These are phyloP conservation scores for Catharanthus roseus DNA, from an alignment of 257 asterid species.

Conservation along the genomic window DNA sequence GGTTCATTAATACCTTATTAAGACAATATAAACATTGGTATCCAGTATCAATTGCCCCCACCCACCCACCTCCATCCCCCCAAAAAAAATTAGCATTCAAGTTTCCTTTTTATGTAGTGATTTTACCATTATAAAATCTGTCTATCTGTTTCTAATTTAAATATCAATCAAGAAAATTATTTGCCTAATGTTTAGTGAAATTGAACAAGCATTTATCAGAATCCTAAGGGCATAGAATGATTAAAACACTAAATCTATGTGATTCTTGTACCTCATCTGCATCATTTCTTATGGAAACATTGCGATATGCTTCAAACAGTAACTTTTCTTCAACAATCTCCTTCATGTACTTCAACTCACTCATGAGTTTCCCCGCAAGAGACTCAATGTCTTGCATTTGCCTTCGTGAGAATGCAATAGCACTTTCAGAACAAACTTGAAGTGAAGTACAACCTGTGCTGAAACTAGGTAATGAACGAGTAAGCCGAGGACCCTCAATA, in stretches of 20 bases:
- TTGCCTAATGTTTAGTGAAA: not conserved
- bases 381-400: constrained; percentile 87
- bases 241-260: not conserved
- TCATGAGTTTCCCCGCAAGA: constrained; percentile 60
- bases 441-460: constrained; percentile 68
- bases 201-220: not conserved
- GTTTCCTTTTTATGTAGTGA: too few species aligned
- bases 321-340: constrained; percentile 70
- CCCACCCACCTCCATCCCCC: too few species aligned
- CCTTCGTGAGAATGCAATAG: constrained; percentile 77
- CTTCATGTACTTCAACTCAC: constrained; percentile 84
- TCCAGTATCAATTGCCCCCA: not conserved
- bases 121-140: too few species aligned
- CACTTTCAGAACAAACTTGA: constrained; percentile 69
- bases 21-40: not conserved
- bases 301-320: constrained; percentile 78
- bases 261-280: constrained; percentile 66
- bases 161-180: not conserved
- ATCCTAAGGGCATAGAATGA: not conserved
- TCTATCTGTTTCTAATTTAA: not conserved
- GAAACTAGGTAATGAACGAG: constrained; percentile 56
- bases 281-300: constrained; percentile 49
- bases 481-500: constrained; percentile 51
- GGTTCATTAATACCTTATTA: not conserved
- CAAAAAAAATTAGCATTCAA: too few species aligned